phyloP scores from a whole-genome alignment of 2,329 filamentous ascomycete genomes.

The Xylaria sp. region DNA sequence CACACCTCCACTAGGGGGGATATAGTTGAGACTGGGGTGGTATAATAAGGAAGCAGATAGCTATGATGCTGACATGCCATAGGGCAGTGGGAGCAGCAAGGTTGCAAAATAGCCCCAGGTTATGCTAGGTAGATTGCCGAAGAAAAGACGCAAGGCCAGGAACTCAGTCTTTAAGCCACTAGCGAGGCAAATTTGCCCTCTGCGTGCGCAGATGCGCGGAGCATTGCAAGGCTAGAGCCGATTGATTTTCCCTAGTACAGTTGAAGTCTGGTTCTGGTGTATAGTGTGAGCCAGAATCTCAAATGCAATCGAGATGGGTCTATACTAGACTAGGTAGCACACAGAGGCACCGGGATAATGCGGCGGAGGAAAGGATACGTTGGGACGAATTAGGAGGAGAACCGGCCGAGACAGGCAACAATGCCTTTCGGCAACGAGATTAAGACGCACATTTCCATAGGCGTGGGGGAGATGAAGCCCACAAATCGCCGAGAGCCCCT shows the following conservation, averaged over 20 bases:
- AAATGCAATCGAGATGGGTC: slow-evolving; percentile 17
- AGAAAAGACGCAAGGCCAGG: slow-evolving; percentile 41
- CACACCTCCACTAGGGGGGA: slow-evolving; percentile 50
- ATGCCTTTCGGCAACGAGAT: slow-evolving; percentile 27
- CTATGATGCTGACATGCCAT: slow-evolving; percentile 51
- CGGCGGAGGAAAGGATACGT: slow-evolving; percentile 21
- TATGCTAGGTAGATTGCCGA: slow-evolving; percentile 51
- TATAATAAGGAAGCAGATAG: slow-evolving; percentile 50
- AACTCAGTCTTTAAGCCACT: slow-evolving; percentile 45
- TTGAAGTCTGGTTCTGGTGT: slow-evolving; percentile 23
- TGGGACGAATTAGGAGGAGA: neutral
- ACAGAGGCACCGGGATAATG: slow-evolving; percentile 29
- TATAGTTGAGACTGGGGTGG: slow-evolving; percentile 51
- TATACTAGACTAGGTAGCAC: slow-evolving; percentile 21
- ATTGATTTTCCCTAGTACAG: slow-evolving; percentile 27
- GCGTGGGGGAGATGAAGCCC: slow-evolving; percentile 17
- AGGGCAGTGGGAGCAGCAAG: slow-evolving; percentile 49
- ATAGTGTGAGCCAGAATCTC: slow-evolving; percentile 28
- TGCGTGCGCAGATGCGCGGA: slow-evolving; percentile 31
- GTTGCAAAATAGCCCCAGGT: slow-evolving; percentile 49
- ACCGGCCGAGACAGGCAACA: slow-evolving; percentile 25
- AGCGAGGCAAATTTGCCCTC: slow-evolving; percentile 39
- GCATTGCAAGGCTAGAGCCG: slow-evolving; percentile 24
- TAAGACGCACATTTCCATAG: slow-evolving; percentile 24
- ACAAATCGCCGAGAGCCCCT: slow-evolving; percentile 25